Evolutionary conservation across 2,329 filamentous ascomycete species (phyloP), one percentile per base, ranked within the genome.

Genomic region (Alternaria sp.): DNA sequence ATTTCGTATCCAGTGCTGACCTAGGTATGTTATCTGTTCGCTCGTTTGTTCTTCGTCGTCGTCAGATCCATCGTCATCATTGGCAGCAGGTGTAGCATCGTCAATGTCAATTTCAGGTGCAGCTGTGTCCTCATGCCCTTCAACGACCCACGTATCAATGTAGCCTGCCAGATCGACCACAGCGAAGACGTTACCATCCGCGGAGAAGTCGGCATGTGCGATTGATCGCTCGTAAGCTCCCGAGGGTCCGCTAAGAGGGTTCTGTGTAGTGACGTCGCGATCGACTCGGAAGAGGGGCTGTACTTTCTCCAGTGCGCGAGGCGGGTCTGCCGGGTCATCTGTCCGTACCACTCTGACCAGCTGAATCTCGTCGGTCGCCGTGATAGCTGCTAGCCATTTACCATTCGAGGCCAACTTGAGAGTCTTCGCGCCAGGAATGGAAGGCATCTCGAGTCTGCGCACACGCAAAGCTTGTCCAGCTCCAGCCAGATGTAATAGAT

Each of bases 141-240:
- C 85, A 56, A 97, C 80, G 2, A 93, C 81, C 92, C 94, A 99
- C 18, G 90, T 93, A 74, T 98, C 94, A 32, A 98, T 84, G 78
- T 90, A 93, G 44, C 95, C 95, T 44, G 91, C 89, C 54, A 97
- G 80, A 76, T 97, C 94, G 49, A 90, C 89, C 30, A 89, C 87
- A 9, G 91, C 93, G 48, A 98, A 82, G 64, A 97, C 87, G 66
- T 86, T 88, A 74, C 92, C 92, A 75, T 97, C 91, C 5, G 89
- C 83, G 10, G 93, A 94, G 78, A 98, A 97, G 2, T 89, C 85
- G 27, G 90, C 78, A 55, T 92, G 90, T 36, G 86, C 89, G 66
- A 98, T 89, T 45, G 85, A 90, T 74, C 91, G 87, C 64, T 93
- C 88, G 79, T 97, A 98, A 27, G 82, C 81, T n/a, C 90, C 90